These are phyloP conservation scores for Aspergillus sp. DNA, from an alignment of 2,329 filamentous ascomycete genomes.

Conservation along the genomic window DNA sequence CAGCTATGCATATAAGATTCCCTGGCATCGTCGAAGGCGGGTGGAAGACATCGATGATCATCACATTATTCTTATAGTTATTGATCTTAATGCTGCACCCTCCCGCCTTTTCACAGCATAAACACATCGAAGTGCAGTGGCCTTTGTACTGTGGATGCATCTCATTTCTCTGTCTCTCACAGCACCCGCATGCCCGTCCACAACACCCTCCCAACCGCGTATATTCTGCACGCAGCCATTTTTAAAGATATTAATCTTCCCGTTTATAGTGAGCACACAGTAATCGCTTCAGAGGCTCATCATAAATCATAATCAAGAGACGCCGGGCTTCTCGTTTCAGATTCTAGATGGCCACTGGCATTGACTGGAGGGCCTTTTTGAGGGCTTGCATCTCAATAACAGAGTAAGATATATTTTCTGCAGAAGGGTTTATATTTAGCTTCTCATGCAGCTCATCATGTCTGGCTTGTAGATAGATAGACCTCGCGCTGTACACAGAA, in stretches of 20 bases:
- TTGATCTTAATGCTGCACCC: neutral
- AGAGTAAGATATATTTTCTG: neutral
- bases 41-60: neutral
- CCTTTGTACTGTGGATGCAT: neutral
- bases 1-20: accelerated
- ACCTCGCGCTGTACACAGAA: neutral
- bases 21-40: neutral
- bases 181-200: neutral
- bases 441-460: neutral
- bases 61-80: neutral
- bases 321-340: neutral
- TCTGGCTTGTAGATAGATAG: neutral
- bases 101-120: neutral
- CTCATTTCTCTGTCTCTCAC: neutral
- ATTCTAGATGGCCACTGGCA: neutral
- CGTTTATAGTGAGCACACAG: neutral
- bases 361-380: neutral
- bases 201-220: neutral
- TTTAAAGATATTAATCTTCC: neutral
- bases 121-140: neutral
- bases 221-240: neutral
- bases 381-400: neutral
- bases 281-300: neutral
- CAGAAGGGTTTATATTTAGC: neutral
- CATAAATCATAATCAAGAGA: neutral